A percentile compares a stretch with the other conserved stretches of the same genome.
phyloP scores from a whole-genome alignment of 768 basidiomycete species.

The Leucocoprinus birnbaumii region DNA sequence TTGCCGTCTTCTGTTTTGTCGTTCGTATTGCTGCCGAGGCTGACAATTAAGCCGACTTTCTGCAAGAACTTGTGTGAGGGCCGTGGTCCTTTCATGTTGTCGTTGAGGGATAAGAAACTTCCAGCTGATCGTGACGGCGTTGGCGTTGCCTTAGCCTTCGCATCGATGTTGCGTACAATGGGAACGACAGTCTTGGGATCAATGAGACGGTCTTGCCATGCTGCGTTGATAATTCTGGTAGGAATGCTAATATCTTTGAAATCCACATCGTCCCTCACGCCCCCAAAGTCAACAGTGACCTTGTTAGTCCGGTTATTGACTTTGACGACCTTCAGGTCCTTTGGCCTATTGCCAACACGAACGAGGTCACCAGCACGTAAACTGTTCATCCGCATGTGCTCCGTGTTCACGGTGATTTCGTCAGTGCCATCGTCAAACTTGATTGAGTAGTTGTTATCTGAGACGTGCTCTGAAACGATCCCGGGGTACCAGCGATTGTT shows the following conservation, averaged over 20 bases:
- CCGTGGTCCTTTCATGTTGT: conserved; percentile 20
- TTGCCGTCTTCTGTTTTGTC: conserved; percentile 37
- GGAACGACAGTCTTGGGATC: conserved; percentile 39
- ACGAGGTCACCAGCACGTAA: conserved; percentile 58
- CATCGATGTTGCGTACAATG: conserved; percentile 30
- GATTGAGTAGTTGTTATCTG: conserved; percentile 38
- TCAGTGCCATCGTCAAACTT: conserved; percentile 66
- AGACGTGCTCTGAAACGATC: conserved; percentile 36
- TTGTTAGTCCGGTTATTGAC: conserved; percentile 20
- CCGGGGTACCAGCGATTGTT: conserved; percentile 65
- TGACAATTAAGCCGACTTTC: conserved; percentile 60
- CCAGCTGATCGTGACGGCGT: conserved; percentile 49
- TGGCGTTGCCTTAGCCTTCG: conserved; percentile 30
- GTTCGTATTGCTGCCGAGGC: conserved; percentile 37
- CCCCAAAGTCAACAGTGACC: conserved; percentile 38
- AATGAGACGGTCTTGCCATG: conserved; percentile 56
- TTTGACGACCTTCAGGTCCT: conserved; percentile 6
- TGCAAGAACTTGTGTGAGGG: conserved; percentile 31
- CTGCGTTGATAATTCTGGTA: conserved; percentile 41
- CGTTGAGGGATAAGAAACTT: conserved; percentile 29
- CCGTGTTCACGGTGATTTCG: conserved; percentile 41
- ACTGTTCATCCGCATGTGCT: conserved; percentile 51
- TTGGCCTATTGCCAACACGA: conserved; percentile 17
- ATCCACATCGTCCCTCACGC: conserved; percentile 30
- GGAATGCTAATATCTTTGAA: conserved; percentile 47